Conservation (phyloP, 345 rosid species). For the Moricandia arvensis region DNA sequence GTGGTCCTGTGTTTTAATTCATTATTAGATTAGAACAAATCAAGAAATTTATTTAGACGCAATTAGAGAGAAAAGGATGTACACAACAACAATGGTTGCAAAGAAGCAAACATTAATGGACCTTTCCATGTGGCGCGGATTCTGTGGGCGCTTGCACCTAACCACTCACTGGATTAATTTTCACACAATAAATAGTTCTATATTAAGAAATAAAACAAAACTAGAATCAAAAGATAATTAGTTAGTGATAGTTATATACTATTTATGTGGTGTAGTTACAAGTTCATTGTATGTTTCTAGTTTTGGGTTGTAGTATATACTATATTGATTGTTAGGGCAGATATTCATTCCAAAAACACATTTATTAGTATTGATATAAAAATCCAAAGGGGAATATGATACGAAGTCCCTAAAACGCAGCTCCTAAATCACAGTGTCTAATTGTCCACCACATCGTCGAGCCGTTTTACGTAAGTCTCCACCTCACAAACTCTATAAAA, state of each 20-base stretch:
- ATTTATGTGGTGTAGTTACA: not conserved
- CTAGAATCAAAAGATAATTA: not conserved
- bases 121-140: slow-evolving; percentile 13
- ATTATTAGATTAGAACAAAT: not conserved
- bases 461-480: not conserved
- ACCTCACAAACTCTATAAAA: not conserved
- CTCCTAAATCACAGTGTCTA: no score
- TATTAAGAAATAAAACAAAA: not conserved
- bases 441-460: not conserved
- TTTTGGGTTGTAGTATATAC: not conserved
- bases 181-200: not conserved
- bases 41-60: not conserved
- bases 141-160: slow-evolving; percentile 14
- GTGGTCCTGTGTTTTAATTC: not conserved
- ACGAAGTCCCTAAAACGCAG: not conserved
- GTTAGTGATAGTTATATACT: not conserved
- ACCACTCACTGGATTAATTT: not conserved
- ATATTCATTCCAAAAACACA: not conserved
- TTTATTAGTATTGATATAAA: not conserved
- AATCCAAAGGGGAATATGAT: no score
- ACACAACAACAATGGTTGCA: not conserved
- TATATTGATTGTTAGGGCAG: not conserved
- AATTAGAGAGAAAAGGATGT: not conserved
- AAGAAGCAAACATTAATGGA: not conserved
- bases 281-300: not conserved